Conservation (phyloP, 2,329 filamentous ascomycete genomes). For the Talaromyces amestolkiae region DNA sequence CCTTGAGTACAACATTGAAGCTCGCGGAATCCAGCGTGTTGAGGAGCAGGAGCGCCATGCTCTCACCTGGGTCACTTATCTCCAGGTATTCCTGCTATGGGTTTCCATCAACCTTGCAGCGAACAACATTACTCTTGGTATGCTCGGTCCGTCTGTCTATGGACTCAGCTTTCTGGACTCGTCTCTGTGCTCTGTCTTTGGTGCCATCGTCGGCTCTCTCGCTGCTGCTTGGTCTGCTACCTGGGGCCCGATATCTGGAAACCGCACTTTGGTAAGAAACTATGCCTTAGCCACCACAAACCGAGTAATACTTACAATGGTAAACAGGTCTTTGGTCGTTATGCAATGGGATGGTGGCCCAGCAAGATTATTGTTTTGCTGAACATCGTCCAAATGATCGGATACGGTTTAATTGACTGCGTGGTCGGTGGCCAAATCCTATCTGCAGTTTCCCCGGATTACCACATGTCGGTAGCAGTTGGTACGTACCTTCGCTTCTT, state of each 20-base stretch:
- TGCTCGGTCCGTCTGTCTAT: constrained; percentile 60
- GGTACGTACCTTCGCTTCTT: constrained; percentile 39
- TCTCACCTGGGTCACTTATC: constrained; percentile 52
- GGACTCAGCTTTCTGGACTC: constrained; percentile 58
- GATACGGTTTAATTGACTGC: constrained; percentile 62
- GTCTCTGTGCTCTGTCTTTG: constrained; percentile 57
- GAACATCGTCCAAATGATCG: constrained; percentile 62
- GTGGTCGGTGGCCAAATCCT: constrained; percentile 68
- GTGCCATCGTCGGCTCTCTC: constrained; percentile 54
- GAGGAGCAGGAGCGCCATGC: constrained; percentile 55
- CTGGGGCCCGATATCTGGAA: constrained; percentile 61
- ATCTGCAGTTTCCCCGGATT: constrained; percentile 60
- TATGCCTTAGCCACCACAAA: neutral
- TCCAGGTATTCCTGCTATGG: constrained; percentile 59
- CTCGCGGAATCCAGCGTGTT: constrained; percentile 60
- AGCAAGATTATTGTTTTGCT: constrained; percentile 62
- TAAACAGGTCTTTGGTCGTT: constrained; percentile 54
- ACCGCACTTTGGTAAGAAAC: constrained; percentile 56
- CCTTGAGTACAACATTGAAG: constrained; percentile 52
- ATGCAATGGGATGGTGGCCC: constrained; percentile 65
- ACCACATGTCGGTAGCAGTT: constrained; percentile 61
- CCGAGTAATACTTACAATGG: neutral
- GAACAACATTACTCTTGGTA: constrained; percentile 64
- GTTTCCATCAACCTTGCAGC: constrained; percentile 62
- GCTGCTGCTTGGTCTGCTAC: constrained; percentile 60